Conservation (phyloP, 805 yeast species). For the Yamadazyma sp. region DNA sequence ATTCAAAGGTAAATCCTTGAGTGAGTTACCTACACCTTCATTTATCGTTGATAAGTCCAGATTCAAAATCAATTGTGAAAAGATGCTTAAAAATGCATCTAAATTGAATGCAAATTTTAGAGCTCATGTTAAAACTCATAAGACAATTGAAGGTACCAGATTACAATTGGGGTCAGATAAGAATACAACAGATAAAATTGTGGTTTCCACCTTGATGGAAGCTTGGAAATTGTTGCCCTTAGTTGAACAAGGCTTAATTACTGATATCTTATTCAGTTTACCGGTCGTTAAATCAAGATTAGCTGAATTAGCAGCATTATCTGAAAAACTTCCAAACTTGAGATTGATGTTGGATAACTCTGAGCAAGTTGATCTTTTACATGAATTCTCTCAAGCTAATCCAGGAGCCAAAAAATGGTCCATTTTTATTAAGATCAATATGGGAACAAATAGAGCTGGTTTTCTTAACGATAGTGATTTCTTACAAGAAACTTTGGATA, state of each 20-base stretch:
- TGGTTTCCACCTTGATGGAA: conserved; percentile 69
- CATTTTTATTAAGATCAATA: conserved; percentile 63
- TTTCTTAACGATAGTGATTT: conserved; percentile 25
- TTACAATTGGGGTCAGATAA: conserved; percentile 46
- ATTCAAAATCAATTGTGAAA: conserved; percentile 43
- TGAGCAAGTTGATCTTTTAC: conserved; percentile 52
- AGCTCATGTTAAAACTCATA: conserved; percentile 76
- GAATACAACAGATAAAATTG: conserved; percentile 44
- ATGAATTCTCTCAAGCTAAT: conserved; percentile 27
- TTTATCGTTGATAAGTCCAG: conserved; percentile 44
- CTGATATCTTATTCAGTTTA: conserved; percentile 36
- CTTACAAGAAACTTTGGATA: conserved; percentile 33
- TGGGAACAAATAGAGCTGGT: conserved; percentile 76
- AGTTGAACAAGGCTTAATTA: conserved; percentile 34
- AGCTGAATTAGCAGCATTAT: conserved; percentile 44
- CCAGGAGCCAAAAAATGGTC: conserved; percentile 48
- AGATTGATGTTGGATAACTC: conserved; percentile 60
- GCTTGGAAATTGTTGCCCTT: conserved; percentile 51
- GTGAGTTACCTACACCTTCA: conserved; percentile 59
- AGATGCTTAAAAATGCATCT: conserved; percentile 47
- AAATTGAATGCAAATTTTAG: conserved; percentile 48
- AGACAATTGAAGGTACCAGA: conserved; percentile 56
- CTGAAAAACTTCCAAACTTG: conserved; percentile 40
- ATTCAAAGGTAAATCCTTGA: conserved; percentile 41
- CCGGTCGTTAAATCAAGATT: conserved; percentile 47